phyloP scores from a whole-genome alignment of 345 rosid genomes.

The Bruguiera parviflora region DNA sequence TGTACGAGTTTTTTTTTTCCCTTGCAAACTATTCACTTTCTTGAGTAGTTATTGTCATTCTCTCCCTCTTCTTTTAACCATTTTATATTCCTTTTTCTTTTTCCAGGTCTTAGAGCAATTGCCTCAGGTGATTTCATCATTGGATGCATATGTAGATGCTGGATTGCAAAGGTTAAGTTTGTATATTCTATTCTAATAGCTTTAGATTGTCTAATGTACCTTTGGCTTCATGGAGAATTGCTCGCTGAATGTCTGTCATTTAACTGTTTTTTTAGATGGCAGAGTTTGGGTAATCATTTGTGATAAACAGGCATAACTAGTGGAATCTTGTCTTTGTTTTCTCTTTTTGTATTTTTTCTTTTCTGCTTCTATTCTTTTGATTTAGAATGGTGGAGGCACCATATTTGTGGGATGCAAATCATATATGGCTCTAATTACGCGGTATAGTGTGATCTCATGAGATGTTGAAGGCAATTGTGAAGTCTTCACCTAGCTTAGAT shows the following conservation, averaged over 20 bases:
- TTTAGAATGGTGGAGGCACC: neutral
- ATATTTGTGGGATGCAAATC: neutral
- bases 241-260: neutral
- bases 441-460: neutral
- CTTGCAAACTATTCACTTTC: too few species aligned
- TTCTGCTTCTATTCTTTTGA: neutral
- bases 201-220: neutral
- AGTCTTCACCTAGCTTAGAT: neutral
- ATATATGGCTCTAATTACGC: too few species aligned
- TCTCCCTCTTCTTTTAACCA: too few species aligned
- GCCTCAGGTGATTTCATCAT: conserved; percentile 69
- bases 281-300: neutral
- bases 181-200: neutral
- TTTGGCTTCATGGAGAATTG: neutral
- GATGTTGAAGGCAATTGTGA: neutral
- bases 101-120: conserved; percentile 68
- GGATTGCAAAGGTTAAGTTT: conserved; percentile 58
- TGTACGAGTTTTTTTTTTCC: neutral
- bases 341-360: neutral
- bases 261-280: neutral
- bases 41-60: too few species aligned
- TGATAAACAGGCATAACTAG: neutral
- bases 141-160: conserved; percentile 78
- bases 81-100: neutral
- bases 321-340: neutral